phyloP scores from a whole-genome alignment of 495 filamentous ascomycete genomes.

The Neurospora tetraspora region DNA sequence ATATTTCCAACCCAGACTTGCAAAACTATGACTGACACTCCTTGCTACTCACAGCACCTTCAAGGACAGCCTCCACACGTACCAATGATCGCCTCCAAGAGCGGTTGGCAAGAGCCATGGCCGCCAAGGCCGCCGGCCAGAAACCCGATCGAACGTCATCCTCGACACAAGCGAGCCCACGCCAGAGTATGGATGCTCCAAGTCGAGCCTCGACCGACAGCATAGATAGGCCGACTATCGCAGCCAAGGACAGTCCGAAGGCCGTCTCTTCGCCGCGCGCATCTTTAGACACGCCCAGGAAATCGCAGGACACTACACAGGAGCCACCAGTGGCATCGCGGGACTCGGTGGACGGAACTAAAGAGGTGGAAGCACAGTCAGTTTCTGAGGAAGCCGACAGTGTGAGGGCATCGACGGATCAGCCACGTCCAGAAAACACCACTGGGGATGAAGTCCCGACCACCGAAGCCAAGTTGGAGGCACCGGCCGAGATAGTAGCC shows the following conservation, averaged over 20 bases:
- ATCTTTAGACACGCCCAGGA: slow-evolving; percentile 14
- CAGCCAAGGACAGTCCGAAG: slow-evolving; percentile 5
- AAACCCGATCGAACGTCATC: slow-evolving; percentile 5
- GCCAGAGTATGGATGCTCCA: slow-evolving; percentile 23
- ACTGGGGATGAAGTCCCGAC: not conserved
- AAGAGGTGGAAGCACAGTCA: not conserved
- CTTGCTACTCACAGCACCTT: slow-evolving; percentile 20
- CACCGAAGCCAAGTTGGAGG: not conserved
- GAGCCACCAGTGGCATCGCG: not conserved
- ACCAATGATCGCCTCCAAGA: slow-evolving; percentile 77
- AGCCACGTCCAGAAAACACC: not conserved
- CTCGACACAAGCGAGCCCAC: slow-evolving; percentile 20
- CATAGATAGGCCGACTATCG: slow-evolving; percentile 9
- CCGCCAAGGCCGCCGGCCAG: slow-evolving; percentile 27
- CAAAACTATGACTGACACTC: slow-evolving; percentile 8
- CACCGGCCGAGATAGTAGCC: not conserved
- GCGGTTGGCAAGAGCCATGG: slow-evolving; percentile 58
- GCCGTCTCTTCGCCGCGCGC: slow-evolving; percentile 8
- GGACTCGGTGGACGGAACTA: not conserved
- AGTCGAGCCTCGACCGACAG: slow-evolving; percentile 22
- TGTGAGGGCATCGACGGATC: slow-evolving; percentile 1
- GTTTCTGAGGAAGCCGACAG: not conserved
- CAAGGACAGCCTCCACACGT: slow-evolving; percentile 43
- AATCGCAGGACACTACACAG: slow-evolving; percentile 4
- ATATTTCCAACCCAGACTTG: not conserved